Evolutionary conservation across 441 rosid genomes (phyloP), one percentile per base, ranked within the genome.

Genomic region (Arabidopsis hybrid): DNA sequence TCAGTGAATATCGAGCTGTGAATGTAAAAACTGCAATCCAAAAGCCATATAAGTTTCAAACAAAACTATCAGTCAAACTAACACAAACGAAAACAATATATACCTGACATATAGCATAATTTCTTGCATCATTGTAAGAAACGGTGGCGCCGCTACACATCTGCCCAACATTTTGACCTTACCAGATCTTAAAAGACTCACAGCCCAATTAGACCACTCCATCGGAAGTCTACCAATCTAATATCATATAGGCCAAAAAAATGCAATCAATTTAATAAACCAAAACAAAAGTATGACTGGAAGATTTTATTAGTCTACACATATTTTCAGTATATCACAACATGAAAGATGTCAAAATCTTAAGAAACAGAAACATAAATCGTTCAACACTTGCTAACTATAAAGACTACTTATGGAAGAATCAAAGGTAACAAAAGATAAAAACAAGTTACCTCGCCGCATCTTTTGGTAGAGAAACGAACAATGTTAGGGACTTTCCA

Each of bases 141-240:
- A 18, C n/a, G 73, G 34, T 8, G 91, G 88, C 5, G 88, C 89
- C 38, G 85, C 90, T 67, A 87, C 56, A 70, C 91, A 88, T 35
- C 87, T 81, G 36, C 89, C 91, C n/a, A 75, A 45, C 77, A 88
- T 71, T 77, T 82, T 85, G 46, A 88, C 89, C 71, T 86, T 85
- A 1, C 53, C 42, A 14, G 89, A 83, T 61, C 49, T 76, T 11
- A 86, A 79, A 35, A 88, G 89, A 1, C 86, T 84, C 67, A 80
- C 69, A 47, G 84, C 84, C 82, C 91, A 87, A 57, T 77, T 88
- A 36, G 81, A 83, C 90, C 91, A 85, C 31, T 86, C 89, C 96
- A 90, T 87, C 2, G 91, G 88, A 74, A 90, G 89, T 75, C 90
- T 79, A 32, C 91, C 96, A 64, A 90, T 84, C 93, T 90, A 72